Conservation (phyloP, 179 eudicot genomes). For the Beta corolliflora region DNA sequence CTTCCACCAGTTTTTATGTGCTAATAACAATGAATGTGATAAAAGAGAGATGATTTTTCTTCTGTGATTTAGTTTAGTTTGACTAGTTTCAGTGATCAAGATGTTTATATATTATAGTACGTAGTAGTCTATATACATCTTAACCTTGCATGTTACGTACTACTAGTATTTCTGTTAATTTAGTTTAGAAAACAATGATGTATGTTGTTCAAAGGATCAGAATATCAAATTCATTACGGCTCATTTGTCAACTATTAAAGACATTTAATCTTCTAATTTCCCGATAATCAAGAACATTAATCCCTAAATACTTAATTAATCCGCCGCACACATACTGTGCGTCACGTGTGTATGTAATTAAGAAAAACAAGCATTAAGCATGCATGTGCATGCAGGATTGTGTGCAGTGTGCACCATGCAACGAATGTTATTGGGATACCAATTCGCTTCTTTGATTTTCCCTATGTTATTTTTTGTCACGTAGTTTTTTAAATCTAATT, state of each 20-base stretch:
- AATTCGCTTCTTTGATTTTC: conserved; percentile 1
- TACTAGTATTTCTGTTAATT: background rate
- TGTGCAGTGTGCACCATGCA: background rate
- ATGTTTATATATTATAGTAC: background rate
- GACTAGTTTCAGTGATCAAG: background rate
- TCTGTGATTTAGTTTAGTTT: too few relatives aligned
- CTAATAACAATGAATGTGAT: too few relatives aligned
- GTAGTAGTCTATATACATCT: background rate
- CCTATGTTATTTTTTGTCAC: background rate
- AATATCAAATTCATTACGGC: conserved; percentile 1
- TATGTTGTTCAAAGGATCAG: background rate
- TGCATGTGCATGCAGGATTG: background rate
- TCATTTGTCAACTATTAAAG: background rate
- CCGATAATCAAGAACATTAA: background rate
- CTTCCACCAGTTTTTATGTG: too few relatives aligned
- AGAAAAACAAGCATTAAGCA: background rate
- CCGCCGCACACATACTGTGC: background rate
- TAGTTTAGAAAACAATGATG: background rate
- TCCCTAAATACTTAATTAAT: background rate
- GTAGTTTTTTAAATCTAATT: background rate
- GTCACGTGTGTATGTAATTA: conserved; percentile 3
- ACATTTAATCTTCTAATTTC: background rate
- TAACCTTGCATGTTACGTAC: background rate
- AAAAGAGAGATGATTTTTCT: too few relatives aligned
- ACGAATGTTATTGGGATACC: conserved; percentile 11